Conservation (phyloP, 2,329 filamentous ascomycete genomes). For the Sporothrix dimorphospora region DNA sequence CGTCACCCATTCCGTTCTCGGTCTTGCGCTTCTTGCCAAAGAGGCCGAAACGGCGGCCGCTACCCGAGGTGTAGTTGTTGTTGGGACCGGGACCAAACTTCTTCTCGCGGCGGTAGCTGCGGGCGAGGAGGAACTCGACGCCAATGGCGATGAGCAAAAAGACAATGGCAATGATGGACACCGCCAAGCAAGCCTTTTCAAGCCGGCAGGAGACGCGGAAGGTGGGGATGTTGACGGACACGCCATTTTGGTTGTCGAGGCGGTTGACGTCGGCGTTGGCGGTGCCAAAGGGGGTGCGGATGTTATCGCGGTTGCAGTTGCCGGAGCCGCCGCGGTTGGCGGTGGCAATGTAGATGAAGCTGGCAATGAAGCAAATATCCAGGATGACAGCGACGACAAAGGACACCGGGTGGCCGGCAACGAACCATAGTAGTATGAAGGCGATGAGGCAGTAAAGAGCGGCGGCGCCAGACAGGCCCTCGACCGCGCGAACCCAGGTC, state of each 20-base stretch:
- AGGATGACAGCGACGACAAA: constrained; percentile 74
- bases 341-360: constrained; percentile 80
- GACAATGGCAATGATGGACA: constrained; percentile 72
- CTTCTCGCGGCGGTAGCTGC: constrained; percentile 44
- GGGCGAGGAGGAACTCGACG: constrained; percentile 38
- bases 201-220: constrained; percentile 67
- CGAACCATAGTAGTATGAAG: constrained; percentile 75
- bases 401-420: constrained; percentile 75
- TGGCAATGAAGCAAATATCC: constrained; percentile 74
- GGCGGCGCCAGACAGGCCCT: constrained; percentile 75
- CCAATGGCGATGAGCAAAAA: constrained; percentile 39
- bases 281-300: constrained; percentile 70
- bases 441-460: constrained; percentile 74
- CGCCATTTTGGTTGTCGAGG: constrained; percentile 52
- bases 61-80: constrained; percentile 48
- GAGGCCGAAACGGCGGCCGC: constrained; percentile 41
- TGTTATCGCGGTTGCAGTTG: constrained; percentile 60
- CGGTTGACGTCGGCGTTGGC: constrained; percentile 58
- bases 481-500: constrained; percentile 70
- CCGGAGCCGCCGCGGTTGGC: constrained; percentile 70
- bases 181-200: constrained; percentile 75
- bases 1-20: constrained; percentile 19
- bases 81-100: constrained; percentile 47
- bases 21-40: constrained; percentile 37
- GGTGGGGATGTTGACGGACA: constrained; percentile 53